Conservation (phyloP, 371 early-diverging fungal genomes). For the Circinella minor region DNA sequence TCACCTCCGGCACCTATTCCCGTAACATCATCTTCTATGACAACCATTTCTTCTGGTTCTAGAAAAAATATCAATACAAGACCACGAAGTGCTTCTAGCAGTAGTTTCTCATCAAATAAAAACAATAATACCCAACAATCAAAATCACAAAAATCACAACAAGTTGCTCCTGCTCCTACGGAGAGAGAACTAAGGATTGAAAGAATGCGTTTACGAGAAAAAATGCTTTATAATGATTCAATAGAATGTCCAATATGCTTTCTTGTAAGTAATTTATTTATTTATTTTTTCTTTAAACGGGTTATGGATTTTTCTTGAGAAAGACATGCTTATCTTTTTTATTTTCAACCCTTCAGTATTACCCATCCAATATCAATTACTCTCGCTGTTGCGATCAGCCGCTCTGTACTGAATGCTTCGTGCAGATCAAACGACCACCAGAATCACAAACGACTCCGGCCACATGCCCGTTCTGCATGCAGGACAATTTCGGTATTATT, state of each 20-base stretch:
- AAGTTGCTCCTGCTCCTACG: neutral
- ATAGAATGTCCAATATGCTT: constrained; percentile 92
- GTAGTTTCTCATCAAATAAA: constrained; percentile 7
- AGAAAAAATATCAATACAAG: constrained; percentile 15
- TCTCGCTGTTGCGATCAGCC: constrained; percentile 94
- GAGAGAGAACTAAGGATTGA: constrained; percentile 13
- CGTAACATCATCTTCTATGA: constrained; percentile 5
- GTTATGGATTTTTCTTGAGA: too few relatives aligned
- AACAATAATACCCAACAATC: constrained; percentile 1
- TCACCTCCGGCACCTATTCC: constrained; percentile 4
- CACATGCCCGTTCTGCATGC: constrained; percentile 89
- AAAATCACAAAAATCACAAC: neutral
- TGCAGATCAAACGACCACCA: constrained; percentile 86
- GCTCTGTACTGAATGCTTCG: constrained; percentile 94
- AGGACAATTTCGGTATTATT: constrained; percentile 82
- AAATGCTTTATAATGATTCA: constrained; percentile 64
- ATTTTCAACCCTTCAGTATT: constrained; percentile 59
- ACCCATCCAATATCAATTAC: constrained; percentile 91
- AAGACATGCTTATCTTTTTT: too few relatives aligned
- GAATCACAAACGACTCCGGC: constrained; percentile 58
- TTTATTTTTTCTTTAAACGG: too few relatives aligned
- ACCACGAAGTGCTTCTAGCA: constrained; percentile 42
- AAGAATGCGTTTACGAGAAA: constrained; percentile 31
- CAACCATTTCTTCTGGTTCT: constrained; percentile 9
- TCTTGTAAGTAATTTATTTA: constrained; percentile 11